phyloP scores from a whole-genome alignment of 805 yeast genomes.

The Yarrowia divulgata region DNA sequence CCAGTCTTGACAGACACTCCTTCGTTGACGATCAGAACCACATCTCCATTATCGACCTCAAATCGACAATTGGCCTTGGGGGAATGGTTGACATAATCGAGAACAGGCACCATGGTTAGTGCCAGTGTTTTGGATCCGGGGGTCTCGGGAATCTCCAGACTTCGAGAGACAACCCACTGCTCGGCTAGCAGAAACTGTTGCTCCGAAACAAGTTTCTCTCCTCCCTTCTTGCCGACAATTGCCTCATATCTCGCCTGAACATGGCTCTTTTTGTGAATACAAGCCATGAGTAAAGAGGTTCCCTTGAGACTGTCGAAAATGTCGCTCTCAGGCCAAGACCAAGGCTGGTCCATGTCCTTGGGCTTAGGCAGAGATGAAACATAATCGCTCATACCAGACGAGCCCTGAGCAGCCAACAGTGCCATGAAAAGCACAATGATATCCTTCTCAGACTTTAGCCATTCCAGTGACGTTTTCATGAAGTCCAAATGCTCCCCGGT shows the following conservation, averaged over 20 bases:
- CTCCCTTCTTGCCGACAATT: conserved; percentile 41
- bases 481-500: conserved; percentile 27
- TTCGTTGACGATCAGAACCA: conserved; percentile 40
- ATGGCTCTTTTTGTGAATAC: conserved; percentile 43
- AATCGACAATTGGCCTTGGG: conserved; percentile 49
- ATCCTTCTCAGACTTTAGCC: conserved; percentile 40
- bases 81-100: conserved; percentile 62
- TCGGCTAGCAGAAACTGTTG: conserved; percentile 46
- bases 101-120: conserved; percentile 61
- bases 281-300: conserved; percentile 47
- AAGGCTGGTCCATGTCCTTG: conserved; percentile 48
- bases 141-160: conserved; percentile 47
- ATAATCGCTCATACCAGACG: conserved; percentile 41
- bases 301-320: conserved; percentile 43
- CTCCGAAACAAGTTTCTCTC: conserved; percentile 12
- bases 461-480: conserved; percentile 27
- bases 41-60: conserved; percentile 48
- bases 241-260: conserved; percentile 44
- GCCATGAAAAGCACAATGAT: conserved; percentile 37
- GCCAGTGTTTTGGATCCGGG: conserved; percentile 36
- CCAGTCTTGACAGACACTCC: conserved; percentile 30
- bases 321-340: conserved; percentile 46
- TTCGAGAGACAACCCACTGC: conserved; percentile 51
- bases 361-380: conserved; percentile 46
- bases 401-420: conserved; percentile 41